These are phyloP conservation scores for Diutina rugosa DNA, from an alignment of 1,139 yeast genomes.

Conservation along the genomic window DNA sequence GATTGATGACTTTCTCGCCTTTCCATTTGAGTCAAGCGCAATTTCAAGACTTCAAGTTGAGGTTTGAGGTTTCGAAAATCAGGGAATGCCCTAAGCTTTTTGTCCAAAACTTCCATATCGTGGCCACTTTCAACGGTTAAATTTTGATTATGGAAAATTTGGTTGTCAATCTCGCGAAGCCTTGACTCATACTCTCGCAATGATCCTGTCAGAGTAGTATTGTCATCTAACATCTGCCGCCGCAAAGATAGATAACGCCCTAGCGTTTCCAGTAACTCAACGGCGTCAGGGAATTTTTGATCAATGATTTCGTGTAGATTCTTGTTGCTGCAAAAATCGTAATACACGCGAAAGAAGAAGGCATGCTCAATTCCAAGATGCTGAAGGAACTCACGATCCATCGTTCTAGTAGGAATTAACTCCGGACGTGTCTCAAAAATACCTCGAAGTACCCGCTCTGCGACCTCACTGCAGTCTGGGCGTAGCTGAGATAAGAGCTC, in stretches of 20 bases:
- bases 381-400: conserved; percentile 42
- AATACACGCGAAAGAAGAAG: conserved; percentile 57
- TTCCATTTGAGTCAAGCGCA: conserved; percentile 12
- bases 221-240: neutral
- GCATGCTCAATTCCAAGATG: conserved; percentile 64
- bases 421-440: conserved; percentile 23
- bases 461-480: conserved; percentile 51
- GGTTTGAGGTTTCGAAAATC: conserved; percentile 1
- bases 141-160: neutral
- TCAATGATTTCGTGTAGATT: conserved; percentile 50
- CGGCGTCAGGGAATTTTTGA: conserved; percentile 66
- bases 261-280: conserved; percentile 50
- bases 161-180: neutral
- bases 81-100: conserved; percentile 3
- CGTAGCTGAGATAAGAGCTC: conserved; percentile 62
- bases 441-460: conserved; percentile 52
- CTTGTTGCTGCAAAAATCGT: conserved; percentile 46
- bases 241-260: conserved; percentile 40
- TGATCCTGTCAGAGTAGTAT: conserved; percentile 7
- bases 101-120: conserved; percentile 3
- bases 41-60: conserved; percentile 4
- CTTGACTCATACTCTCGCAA: neutral
- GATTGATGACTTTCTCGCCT: conserved; percentile 13
- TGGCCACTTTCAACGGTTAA: neutral
- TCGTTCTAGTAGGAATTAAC: conserved; percentile 17